Evolutionary conservation across 1,284 basidiomycete species (phyloP).

Genomic region (Tylopilus orsonianus): DNA sequence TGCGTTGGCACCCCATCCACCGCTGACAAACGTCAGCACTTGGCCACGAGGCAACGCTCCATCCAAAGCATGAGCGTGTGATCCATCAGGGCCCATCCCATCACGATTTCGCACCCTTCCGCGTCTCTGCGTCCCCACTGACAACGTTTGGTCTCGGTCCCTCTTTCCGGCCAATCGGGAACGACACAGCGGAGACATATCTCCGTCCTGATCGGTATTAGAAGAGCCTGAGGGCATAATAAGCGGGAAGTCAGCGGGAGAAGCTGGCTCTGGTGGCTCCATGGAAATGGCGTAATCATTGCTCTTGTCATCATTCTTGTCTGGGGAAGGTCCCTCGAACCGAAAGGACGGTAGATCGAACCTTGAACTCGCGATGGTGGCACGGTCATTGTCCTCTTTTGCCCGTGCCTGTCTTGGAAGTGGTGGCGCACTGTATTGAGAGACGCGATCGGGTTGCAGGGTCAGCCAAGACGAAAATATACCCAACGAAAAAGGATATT

Average conservation of each 20-base stretch:
- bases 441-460: constrained; percentile 6
- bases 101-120: neutral
- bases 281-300: neutral
- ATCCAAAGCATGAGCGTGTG: neutral
- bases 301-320: neutral
- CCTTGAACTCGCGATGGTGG: constrained; percentile 16
- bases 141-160: neutral
- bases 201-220: constrained; percentile 1
- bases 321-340: constrained; percentile 20
- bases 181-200: neutral
- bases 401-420: constrained; percentile 13
- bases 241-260: constrained; percentile 1
- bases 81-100: neutral
- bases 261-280: constrained; percentile 1
- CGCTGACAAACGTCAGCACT: neutral
- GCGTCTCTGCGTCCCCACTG: neutral
- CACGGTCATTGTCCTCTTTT: neutral
- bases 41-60: constrained; percentile 3
- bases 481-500: constrained; percentile 16
- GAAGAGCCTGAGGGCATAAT: neutral
- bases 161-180: neutral
- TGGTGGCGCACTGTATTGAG: constrained; percentile 10
- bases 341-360: constrained; percentile 22
- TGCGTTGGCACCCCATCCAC: neutral
- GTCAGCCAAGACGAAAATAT: constrained; percentile 13